phyloP scores from a whole-genome alignment of 176 grass and related monocot genomes.

The Puya raimondii region DNA sequence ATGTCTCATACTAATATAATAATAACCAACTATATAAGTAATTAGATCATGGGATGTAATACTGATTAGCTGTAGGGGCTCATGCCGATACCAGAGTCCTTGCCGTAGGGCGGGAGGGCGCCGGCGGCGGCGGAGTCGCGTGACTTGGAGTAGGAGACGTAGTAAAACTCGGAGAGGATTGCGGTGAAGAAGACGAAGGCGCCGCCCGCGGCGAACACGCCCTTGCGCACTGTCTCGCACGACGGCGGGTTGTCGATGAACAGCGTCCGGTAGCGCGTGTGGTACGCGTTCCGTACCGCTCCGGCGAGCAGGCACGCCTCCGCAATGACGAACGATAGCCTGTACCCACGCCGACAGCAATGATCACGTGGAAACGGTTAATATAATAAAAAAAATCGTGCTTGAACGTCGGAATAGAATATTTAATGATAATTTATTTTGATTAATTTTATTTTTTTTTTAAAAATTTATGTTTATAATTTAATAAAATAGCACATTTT shows the following conservation, averaged over 20 bases:
- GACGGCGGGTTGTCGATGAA: slow-evolving; percentile 29
- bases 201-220: slow-evolving; percentile 70
- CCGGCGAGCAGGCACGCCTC: slow-evolving; percentile 70
- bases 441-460: too few species aligned
- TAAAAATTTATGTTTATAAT: too few species aligned
- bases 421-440: background rate
- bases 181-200: slow-evolving; percentile 85
- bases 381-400: background rate
- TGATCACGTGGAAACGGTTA: background rate
- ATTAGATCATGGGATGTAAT: too few species aligned
- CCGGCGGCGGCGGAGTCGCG: slow-evolving; percentile 31
- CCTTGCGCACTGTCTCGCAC: slow-evolving; percentile 81
- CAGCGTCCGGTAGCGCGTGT: slow-evolving; percentile 66
- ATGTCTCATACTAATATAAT: too few species aligned
- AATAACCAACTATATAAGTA: too few species aligned
- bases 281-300: slow-evolving; percentile 74
- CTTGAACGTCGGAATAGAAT: background rate
- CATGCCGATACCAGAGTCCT: slow-evolving; percentile 42
- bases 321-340: slow-evolving; percentile 71
- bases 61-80: slow-evolving; percentile 39
- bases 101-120: slow-evolving; percentile 15
- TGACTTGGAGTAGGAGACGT: slow-evolving; percentile 54
- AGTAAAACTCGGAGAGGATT: slow-evolving; percentile 77
- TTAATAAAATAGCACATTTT: too few species aligned
- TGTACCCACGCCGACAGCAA: slow-evolving; percentile 12